A percentile compares a stretch with the other conserved stretches of the same genome.
Evolutionary conservation across 2,329 filamentous ascomycete genomes (phyloP).

Genomic region (Aspergillus versicolor): DNA sequence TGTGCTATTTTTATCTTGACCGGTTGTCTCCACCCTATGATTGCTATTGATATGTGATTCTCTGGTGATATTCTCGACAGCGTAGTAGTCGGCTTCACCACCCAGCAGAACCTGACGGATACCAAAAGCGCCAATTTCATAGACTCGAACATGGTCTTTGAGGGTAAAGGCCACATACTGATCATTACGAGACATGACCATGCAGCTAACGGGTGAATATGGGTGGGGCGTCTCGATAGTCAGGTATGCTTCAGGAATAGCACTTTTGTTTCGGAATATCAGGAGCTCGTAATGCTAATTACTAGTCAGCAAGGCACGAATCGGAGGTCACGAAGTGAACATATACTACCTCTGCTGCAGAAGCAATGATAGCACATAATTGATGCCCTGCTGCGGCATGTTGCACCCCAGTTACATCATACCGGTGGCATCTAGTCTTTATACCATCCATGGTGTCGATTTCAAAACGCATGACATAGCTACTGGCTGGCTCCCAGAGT

Average conservation of each 20-base stretch:
- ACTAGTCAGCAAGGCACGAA: conserved; percentile 11
- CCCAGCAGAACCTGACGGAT: conserved; percentile 18
- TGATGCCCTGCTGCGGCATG: conserved; percentile 32
- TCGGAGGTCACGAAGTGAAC: background rate
- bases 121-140: conserved; percentile 16
- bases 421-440: conserved; percentile 29
- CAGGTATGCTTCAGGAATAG: conserved; percentile 19
- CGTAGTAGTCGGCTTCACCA: conserved; percentile 9
- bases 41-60: background rate
- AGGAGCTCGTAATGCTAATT: conserved; percentile 25
- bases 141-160: conserved; percentile 21
- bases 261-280: conserved; percentile 28
- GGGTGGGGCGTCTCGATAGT: conserved; percentile 30
- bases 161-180: conserved; percentile 23
- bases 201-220: conserved; percentile 15
- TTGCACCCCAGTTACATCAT: conserved; percentile 33
- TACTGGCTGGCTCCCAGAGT: conserved; percentile 21
- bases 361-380: conserved; percentile 32
- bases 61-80: conserved; percentile 4
- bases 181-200: conserved; percentile 25
- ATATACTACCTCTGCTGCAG: conserved; percentile 21
- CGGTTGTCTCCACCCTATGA: background rate
- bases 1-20: conserved; percentile 14
- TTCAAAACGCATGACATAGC: conserved; percentile 30
- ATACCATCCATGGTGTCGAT: conserved; percentile 25